Evolutionary conservation across 257 asterid genomes (phyloP).

Genomic region (Plectranthus barbatus): DNA sequence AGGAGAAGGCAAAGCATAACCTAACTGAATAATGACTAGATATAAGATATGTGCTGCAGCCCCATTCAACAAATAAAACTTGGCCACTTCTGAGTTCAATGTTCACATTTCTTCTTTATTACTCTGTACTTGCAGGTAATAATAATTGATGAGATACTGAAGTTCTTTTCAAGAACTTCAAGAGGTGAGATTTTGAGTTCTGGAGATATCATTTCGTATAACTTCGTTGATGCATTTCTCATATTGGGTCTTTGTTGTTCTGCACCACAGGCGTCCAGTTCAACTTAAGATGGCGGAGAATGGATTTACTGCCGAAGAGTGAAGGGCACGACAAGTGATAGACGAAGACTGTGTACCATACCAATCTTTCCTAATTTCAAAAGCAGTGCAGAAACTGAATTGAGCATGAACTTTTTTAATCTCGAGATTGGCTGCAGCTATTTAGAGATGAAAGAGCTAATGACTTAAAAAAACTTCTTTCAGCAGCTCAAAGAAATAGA

Average conservation of each 20-base stretch:
- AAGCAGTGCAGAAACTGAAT: background rate
- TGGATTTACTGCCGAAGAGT: constrained; percentile 76
- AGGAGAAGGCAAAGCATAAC: background rate
- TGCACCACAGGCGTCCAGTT: constrained; percentile 44
- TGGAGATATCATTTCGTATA: background rate
- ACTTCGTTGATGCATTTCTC: background rate
- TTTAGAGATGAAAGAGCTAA: background rate
- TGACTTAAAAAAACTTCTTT: background rate
- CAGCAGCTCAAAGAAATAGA: background rate
- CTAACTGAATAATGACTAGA: too few relatives aligned
- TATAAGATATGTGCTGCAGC: background rate
- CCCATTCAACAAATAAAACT: background rate
- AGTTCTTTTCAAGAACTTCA: constrained; percentile 73
- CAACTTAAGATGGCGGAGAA: constrained; percentile 62
- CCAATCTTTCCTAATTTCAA: background rate
- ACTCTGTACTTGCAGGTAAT: constrained; percentile 58
- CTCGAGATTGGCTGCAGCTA: background rate
- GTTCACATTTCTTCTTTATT: background rate
- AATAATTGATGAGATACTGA: constrained; percentile 86
- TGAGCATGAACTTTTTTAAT: background rate
- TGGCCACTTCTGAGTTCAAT: too few relatives aligned
- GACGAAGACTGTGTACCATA: background rate
- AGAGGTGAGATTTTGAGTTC: constrained; percentile 17
- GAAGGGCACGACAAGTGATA: constrained; percentile 55
- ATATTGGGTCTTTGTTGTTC: background rate